Conservation (phyloP, 2,329 filamentous ascomycete species). For the Leptographium wingfieldii region DNA sequence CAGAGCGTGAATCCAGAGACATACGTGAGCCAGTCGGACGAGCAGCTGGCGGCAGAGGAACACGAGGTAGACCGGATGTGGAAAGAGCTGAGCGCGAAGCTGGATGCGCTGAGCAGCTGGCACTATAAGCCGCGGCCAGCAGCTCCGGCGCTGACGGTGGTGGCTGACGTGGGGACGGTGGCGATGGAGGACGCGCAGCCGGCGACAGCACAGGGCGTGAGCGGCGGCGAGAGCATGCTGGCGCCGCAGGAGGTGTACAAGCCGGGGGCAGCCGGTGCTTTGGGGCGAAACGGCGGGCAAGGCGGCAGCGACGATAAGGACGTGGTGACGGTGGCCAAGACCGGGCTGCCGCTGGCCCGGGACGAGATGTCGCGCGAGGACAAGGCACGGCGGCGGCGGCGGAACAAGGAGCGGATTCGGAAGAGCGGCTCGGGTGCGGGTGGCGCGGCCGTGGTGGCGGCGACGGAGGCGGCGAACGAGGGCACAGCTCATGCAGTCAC, state of each 20-base stretch:
- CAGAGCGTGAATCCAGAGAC: slow-evolving; percentile 62
- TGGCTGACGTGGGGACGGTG: slow-evolving; percentile 82
- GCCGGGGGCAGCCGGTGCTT: slow-evolving; percentile 60
- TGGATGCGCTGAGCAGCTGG: slow-evolving; percentile 86
- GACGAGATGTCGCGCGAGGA: slow-evolving; percentile 86
- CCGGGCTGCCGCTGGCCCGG: slow-evolving; percentile 62
- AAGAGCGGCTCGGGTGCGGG: slow-evolving; percentile 36
- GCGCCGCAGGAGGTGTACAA: slow-evolving; percentile 92
- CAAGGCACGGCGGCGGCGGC: slow-evolving; percentile 60
- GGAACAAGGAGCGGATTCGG: slow-evolving; percentile 74
- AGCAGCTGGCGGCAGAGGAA: slow-evolving; percentile 72
- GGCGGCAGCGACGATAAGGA: slow-evolving; percentile 3
- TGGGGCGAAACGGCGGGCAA: not conserved
- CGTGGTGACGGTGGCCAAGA: slow-evolving; percentile 58
- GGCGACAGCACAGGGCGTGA: slow-evolving; percentile 62
- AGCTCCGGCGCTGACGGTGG: slow-evolving; percentile 70
- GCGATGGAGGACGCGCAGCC: slow-evolving; percentile 93
- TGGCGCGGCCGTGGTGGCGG: slow-evolving; percentile 21
- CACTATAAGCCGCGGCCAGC: slow-evolving; percentile 87
- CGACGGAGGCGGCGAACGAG: slow-evolving; percentile 28
- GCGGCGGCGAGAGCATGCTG: slow-evolving; percentile 57
- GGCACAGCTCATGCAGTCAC: slow-evolving; percentile 22
- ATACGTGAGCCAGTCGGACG: slow-evolving; percentile 70
- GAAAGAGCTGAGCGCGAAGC: slow-evolving; percentile 64
- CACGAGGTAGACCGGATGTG: slow-evolving; percentile 72